Evolutionary conservation across 2,329 filamentous ascomycete species (phyloP), one percentile per base, ranked within the genome.

Genomic region (Paecilomyces variotii): DNA sequence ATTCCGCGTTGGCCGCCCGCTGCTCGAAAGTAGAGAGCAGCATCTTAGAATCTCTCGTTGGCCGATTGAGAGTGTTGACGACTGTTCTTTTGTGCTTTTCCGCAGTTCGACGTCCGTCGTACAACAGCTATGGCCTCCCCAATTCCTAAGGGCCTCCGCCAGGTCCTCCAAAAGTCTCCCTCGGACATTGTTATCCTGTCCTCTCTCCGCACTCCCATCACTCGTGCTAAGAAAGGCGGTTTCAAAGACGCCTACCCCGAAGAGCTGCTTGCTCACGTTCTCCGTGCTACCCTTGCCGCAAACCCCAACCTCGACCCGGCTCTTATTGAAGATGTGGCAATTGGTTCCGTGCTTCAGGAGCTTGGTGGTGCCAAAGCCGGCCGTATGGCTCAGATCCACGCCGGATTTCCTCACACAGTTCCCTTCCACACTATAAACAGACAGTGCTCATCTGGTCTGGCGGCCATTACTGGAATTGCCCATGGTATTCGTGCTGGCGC

Each of bases 201-300:
- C 24, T 86, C 91, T n/a, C 83, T 96, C 49, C 90, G 92, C 65
- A 97, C 92, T 6, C 89, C 92, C 49, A 83, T 97, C 63, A 93
- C 89, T 60, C 86, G 90, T 63, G 85, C 91, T 49, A 88, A 91
- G 79, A 90, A 90, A 70, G 92, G 92, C 68, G 83, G 84, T 19
- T 85, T 97, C 69, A 90, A 90, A 74, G 89, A 96, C 72, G 87
- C 92, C 54, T 92, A 93, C 77, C 91, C 94, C 14, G 92, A 97
- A 74, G 90, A 96, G 74, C 82, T 97, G 57, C 88, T 96, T 57
- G 82, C 71, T 34, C 70, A 80, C 72, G 80, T 83, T 60, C 79
- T 86, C 60, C 79, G 79, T 71, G 88, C 88, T 24, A 92, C 89
- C 0, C 81, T 91, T 56, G 82, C 84, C 59, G 85, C 85, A 49